phyloP scores from a whole-genome alignment of 108 stramenopile species.

The Nitzschia palea region DNA sequence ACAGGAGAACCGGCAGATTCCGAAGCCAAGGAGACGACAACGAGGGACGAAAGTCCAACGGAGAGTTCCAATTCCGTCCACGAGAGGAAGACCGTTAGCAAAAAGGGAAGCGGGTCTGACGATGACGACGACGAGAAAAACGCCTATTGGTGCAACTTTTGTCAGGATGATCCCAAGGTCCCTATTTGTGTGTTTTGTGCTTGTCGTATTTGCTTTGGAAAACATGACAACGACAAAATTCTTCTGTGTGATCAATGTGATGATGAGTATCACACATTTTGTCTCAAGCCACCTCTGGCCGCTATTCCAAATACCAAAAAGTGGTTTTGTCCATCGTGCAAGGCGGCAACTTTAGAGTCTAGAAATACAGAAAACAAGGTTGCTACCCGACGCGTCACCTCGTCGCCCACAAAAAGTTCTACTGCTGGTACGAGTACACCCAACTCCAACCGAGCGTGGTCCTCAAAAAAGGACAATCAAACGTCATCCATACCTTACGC shows the following conservation, averaged over 20 bases:
- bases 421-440: background rate
- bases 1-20: background rate
- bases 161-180: slow-evolving; percentile 63
- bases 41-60: background rate
- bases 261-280: slow-evolving; percentile 56
- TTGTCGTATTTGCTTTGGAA: slow-evolving; percentile 84
- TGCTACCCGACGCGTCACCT: background rate
- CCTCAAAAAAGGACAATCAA: background rate
- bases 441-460: background rate
- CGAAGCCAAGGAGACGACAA: background rate
- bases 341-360: background rate
- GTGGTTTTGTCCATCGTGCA: slow-evolving; percentile 61
- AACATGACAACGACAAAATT: slow-evolving; percentile 55
- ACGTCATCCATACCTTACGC: slow-evolving; percentile 10
- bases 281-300: slow-evolving; percentile 38
- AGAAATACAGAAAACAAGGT: background rate
- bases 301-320: slow-evolving; percentile 38
- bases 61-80: background rate
- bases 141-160: slow-evolving; percentile 47
- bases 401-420: background rate
- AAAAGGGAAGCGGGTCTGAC: background rate
- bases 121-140: background rate
- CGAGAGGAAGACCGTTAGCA: background rate
- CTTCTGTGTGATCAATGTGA: slow-evolving; percentile 46
- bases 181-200: slow-evolving; percentile 81